Conservation (phyloP, 108 stramenopile species). For the Pseudonitzschia multiseries region DNA sequence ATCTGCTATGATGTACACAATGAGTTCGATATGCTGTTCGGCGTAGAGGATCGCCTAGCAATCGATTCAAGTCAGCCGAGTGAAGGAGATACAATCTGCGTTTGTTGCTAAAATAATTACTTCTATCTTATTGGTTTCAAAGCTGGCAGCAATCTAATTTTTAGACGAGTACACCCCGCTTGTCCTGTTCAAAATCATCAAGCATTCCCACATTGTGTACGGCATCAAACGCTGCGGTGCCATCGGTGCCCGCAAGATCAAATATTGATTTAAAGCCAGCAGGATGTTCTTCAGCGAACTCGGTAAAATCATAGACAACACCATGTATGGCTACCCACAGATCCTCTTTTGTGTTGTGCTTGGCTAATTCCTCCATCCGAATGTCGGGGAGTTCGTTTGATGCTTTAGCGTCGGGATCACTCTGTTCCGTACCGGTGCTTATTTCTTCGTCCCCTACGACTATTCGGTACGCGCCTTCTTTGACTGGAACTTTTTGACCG, state of each 20-base stretch:
- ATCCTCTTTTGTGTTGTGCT: slow-evolving; percentile 81
- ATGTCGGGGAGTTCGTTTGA: slow-evolving; percentile 47
- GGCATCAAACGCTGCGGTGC: slow-evolving; percentile 79
- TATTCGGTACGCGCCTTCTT: slow-evolving; percentile 25
- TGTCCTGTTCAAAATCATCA: slow-evolving; percentile 79
- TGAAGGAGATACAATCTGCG: neutral
- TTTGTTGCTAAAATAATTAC: neutral
- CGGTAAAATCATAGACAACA: slow-evolving; percentile 88
- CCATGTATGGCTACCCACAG: slow-evolving; percentile 90
- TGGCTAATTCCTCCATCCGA: slow-evolving; percentile 53
- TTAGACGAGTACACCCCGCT: slow-evolving; percentile 36
- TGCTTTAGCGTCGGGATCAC: neutral
- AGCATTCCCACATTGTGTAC: slow-evolving; percentile 80
- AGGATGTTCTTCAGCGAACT: slow-evolving; percentile 90
- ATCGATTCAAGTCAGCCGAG: neutral
- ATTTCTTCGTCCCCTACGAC: slow-evolving; percentile 12
- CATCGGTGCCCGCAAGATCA: slow-evolving; percentile 83
- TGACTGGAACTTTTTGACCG: slow-evolving; percentile 78
- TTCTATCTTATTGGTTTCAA: neutral
- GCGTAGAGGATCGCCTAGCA: slow-evolving; percentile 8
- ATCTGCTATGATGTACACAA: too few relatives aligned
- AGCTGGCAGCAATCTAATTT: neutral
- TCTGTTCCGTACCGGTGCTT: neutral
- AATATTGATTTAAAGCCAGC: slow-evolving; percentile 83
- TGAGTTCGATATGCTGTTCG: slow-evolving; percentile 45